phyloP scores from a whole-genome alignment of 192 early-diverging fungal genomes.

The Gamsiella multidivaricata region DNA sequence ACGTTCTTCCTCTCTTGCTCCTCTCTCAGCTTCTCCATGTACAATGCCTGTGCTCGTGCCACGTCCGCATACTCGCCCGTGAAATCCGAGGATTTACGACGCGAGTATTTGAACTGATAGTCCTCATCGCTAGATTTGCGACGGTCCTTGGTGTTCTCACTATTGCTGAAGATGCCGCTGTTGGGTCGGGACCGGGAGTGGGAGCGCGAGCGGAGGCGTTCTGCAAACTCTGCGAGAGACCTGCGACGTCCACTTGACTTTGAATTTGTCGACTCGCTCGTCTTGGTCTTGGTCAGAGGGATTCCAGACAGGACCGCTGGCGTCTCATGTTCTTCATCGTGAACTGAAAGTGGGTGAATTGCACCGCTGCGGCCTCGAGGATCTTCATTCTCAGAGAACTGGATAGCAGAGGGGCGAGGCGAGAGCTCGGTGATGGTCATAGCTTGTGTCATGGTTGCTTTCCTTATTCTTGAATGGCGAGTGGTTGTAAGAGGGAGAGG shows the following conservation, averaged over 20 bases:
- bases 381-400: neutral
- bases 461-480: neutral
- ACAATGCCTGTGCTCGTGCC: constrained; percentile 7
- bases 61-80: constrained; percentile 17
- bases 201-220: constrained; percentile 27
- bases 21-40: constrained; percentile 25
- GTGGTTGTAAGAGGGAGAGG: neutral
- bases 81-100: constrained; percentile 9
- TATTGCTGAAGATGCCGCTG: neutral
- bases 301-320: too few relatives aligned
- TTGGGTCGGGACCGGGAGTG: constrained; percentile 10
- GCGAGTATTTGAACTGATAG: constrained; percentile 10
- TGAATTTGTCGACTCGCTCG: constrained; percentile 4
- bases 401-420: neutral
- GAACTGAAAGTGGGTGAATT: neutral
- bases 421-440: neutral
- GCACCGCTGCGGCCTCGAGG: neutral
- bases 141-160: neutral
- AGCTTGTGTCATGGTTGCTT: neutral
- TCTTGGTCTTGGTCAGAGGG: neutral
- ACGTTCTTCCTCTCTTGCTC: constrained; percentile 20
- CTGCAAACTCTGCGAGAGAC: constrained; percentile 14
- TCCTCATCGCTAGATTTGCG: constrained; percentile 14
- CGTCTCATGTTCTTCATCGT: neutral
- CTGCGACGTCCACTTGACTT: constrained; percentile 4